Evolutionary conservation across 345 rosid genomes (phyloP), one percentile per base, ranked within the genome.

Genomic region (Bretschneidera sinensis): DNA sequence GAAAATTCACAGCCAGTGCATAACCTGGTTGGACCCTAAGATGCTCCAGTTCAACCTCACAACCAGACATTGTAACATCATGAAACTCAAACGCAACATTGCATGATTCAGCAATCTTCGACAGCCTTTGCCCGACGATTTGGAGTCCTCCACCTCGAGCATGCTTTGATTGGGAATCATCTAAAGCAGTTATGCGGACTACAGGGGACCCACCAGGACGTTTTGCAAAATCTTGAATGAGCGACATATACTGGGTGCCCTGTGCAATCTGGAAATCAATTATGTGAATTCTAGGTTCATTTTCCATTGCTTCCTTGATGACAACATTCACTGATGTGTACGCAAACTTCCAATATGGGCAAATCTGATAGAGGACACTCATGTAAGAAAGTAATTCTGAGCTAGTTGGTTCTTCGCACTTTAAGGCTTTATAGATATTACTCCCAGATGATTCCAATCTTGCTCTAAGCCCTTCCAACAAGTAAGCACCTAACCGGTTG

Each of bases 321-420:
- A 78, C 74, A 24, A 51, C 87, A 70, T 92, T 90, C n/a, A 96
- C 87, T 21, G 97, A 72, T 20, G 24, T 63, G 71, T 92, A 92
- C 1, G 97, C 99, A 54, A 90, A 92, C 73, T 74, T 90, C 95
- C 92, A 92, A 75, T 84, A 92, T 0, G 99, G 99, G 55, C 99
- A 89, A 43, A 87, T 75, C 60, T 60, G 74, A 70, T 73, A 90
- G 24, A 92, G 90, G 52, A 84, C 72, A 1, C 74, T 58, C 99
- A 92, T 92, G 81, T 90, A 94, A 64, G 96, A 82, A 97, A 94
- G 83, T 28, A 94, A 74, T 54, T 94, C 99, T 9, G 90, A 74
- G 71, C 99, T 85, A 24, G 88, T 71, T 7, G 99, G 97, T 48
- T 88, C 83, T 19, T 79, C 73, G 55, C 99, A 94, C 59, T 84